Base-by-base conservation (phyloP, 441 rosid genomes). In the Eutrema salsugineum region DNA sequence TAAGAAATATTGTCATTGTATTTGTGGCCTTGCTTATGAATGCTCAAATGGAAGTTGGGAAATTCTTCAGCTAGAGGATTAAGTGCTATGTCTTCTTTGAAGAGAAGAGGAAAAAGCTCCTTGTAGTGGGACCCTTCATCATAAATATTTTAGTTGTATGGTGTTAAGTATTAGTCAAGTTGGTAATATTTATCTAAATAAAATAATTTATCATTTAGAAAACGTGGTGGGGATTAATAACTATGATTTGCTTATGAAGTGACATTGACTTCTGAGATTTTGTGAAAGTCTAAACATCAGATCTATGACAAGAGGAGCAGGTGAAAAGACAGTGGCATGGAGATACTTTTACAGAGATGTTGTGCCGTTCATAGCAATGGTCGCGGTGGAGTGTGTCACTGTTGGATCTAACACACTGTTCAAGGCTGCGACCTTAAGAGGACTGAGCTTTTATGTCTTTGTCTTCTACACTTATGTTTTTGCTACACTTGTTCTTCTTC, bases 361-460 rank as follows among this genome's bases (percentile, higher is more conserved):
- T 62, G 39, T 62, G 66, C 66, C 53, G 3, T 62, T 62, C 6
- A 10, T 40, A 16, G 53, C 66, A 32, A 62, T 28, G 53, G 20
- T 62, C 0, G 51, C 11, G 0, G 40, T 28, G 8, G 53, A 62
- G 7, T 62, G 66, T 30, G 27, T 27, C 16, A 24, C 15, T 0
- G 66, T 62, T 30, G 53, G 67, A 32, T 44, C 53, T 2, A 62
- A 19, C 40, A 62, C 53, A 30, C 54, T 62, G 19, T 62, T 28
- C 54, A 62, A 43, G 16, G 67, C 67, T 44, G 67, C 54, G 6
- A 33, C 53, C 0, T 62, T 30, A 27, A 44, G 53, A 10, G 67
- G 67, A 44, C 16, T 62, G 67, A 44, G 67, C 24, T 62, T 43
- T 40, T 62, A 62, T 44, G 67, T 62, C 40, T 62, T 44, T 43